Evolutionary conservation across 495 filamentous ascomycete species (phyloP).

Genomic region (Penicillium ochrochloron): DNA sequence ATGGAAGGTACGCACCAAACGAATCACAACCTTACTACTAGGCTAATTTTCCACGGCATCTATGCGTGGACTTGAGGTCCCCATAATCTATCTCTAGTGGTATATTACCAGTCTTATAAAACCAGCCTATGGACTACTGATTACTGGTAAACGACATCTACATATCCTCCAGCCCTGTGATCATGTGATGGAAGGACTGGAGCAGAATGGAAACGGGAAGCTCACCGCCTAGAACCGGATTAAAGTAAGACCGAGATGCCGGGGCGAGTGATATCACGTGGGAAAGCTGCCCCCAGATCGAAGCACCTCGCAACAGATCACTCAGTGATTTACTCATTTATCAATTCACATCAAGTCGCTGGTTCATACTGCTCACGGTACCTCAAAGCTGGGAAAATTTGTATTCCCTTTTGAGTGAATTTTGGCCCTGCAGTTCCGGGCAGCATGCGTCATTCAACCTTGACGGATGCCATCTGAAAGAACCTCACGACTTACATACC

Average conservation of each 20-base stretch:
- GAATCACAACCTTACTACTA: no score
- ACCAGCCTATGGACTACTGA: no score
- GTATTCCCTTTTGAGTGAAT: neutral
- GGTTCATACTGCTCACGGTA: neutral
- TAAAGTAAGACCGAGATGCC: neutral
- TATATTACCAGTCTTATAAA: no score
- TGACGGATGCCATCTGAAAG: conserved; percentile 8
- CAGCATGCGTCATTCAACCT: conserved; percentile 23
- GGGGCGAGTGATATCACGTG: conserved; percentile 7
- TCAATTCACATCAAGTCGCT: neutral
- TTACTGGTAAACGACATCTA: no score
- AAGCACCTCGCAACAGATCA: neutral
- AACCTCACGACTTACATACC: conserved; percentile 13
- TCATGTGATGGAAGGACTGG: no score
- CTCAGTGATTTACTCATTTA: neutral
- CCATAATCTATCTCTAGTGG: no score
- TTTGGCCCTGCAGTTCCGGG: neutral
- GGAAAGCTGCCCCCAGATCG: neutral
- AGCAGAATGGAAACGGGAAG: neutral
- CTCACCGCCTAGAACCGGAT: neutral
- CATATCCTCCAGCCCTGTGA: no score
- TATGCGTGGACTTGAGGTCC: no score
- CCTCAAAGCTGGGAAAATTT: neutral
- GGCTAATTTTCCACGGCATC: no score
- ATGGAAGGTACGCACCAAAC: no score